phyloP scores from a whole-genome alignment of 2,329 filamentous ascomycete species.

The Plenodomus biglobosus region DNA sequence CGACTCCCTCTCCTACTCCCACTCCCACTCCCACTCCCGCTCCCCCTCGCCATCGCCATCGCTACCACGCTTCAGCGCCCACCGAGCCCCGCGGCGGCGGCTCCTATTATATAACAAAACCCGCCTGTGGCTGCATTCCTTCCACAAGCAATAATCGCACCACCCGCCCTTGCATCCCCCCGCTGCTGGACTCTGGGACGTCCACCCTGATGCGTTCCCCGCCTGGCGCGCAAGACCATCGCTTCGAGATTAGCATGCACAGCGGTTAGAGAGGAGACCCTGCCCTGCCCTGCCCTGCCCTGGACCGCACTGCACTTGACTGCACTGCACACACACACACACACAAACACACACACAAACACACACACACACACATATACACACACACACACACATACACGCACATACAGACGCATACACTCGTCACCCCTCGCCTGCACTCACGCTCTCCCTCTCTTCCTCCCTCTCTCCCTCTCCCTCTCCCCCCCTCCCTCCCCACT shows the following conservation, averaged over 20 bases:
- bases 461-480: constrained; percentile 13
- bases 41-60: too few relatives aligned
- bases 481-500: constrained; percentile 16
- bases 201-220: constrained; percentile 45
- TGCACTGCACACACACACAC: constrained; percentile 17
- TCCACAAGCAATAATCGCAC: constrained; percentile 3
- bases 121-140: constrained; percentile 3
- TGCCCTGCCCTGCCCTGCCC: constrained; percentile 13
- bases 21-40: too few relatives aligned
- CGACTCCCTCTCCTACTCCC: too few relatives aligned
- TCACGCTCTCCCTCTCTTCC: constrained; percentile 22
- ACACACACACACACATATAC: too few relatives aligned
- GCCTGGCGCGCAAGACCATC: constrained; percentile 42
- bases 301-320: too few relatives aligned
- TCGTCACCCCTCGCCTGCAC: too few relatives aligned
- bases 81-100: background rate
- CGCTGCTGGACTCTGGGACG: constrained; percentile 23
- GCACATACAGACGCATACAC: constrained; percentile 28
- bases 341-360: background rate
- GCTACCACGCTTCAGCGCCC: background rate
- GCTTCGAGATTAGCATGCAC: constrained; percentile 45
- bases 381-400: too few relatives aligned
- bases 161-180: constrained; percentile 38
- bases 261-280: constrained; percentile 33
- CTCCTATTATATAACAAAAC: background rate